These are phyloP conservation scores for Balansia obtecta DNA, from an alignment of 2,329 filamentous ascomycete genomes.

Conservation along the genomic window DNA sequence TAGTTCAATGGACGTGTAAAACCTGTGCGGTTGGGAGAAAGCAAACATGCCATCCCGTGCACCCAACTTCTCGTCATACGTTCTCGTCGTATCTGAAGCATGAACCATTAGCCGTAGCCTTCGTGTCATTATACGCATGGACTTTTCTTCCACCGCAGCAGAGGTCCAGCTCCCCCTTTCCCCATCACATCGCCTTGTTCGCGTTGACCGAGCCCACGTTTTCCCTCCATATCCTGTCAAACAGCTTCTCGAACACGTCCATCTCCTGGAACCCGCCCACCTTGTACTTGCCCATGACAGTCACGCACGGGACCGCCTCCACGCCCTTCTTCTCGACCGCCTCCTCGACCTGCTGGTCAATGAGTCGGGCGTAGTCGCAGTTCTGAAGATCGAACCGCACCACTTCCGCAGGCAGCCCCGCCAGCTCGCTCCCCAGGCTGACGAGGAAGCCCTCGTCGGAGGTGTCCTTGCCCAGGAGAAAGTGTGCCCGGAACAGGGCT, in stretches of 20 bases:
- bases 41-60: too few relatives aligned
- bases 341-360: conserved; percentile 19
- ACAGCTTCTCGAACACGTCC: conserved; percentile 51
- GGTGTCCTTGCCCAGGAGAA: conserved; percentile 29
- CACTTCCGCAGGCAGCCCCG: conserved; percentile 17
- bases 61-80: too few relatives aligned
- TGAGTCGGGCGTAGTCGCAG: conserved; percentile 13
- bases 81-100: not conserved
- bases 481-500: conserved; percentile 29
- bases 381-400: conserved; percentile 18
- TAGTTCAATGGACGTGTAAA: too few relatives aligned
- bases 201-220: not conserved
- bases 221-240: conserved; percentile 38
- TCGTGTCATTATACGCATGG: too few relatives aligned
- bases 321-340: conserved; percentile 26
- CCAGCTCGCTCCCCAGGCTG: conserved; percentile 18
- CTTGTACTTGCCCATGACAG: conserved; percentile 54
- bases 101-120: not conserved
- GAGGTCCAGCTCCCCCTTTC: too few relatives aligned
- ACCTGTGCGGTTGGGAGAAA: too few relatives aligned
- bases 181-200: not conserved
- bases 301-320: conserved; percentile 61
- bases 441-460: conserved; percentile 27
- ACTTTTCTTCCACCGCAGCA: too few relatives aligned
- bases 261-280: conserved; percentile 61